phyloP scores from a whole-genome alignment of 2,329 filamentous ascomycete species.

The Diatrype stigma region DNA sequence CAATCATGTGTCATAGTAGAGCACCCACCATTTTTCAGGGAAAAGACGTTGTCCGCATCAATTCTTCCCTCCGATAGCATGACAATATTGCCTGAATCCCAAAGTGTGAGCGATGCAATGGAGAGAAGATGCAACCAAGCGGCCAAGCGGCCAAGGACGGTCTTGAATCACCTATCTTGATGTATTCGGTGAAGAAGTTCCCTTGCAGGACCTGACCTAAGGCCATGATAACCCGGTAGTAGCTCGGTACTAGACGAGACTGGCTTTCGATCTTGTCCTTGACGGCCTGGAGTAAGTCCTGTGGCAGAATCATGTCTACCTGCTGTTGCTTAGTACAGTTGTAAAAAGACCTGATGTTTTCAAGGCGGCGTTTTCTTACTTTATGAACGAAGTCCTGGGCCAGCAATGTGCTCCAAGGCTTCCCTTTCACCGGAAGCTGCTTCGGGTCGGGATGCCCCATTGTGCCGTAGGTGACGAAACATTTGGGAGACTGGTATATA shows the following conservation, averaged over 20 bases:
- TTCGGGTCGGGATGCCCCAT: constrained; percentile 67
- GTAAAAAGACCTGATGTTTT: too few relatives aligned
- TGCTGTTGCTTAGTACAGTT: constrained; percentile 21
- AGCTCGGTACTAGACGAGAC: constrained; percentile 37
- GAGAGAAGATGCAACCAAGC: background rate
- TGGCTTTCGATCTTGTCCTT: constrained; percentile 44
- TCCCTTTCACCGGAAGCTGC: constrained; percentile 66
- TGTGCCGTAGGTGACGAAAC: constrained; percentile 66
- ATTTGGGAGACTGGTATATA: constrained; percentile 59
- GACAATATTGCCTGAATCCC: constrained; percentile 62
- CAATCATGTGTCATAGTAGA: background rate
- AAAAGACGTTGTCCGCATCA: constrained; percentile 68
- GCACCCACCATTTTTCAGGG: constrained; percentile 59
- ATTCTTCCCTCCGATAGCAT: constrained; percentile 79
- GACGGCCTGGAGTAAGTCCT: constrained; percentile 53
- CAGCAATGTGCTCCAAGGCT: constrained; percentile 69
- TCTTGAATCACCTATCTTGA: constrained; percentile 62
- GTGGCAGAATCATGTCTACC: constrained; percentile 70
- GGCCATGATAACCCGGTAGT: constrained; percentile 67
- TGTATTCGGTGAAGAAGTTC: constrained; percentile 77
- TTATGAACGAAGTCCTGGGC: constrained; percentile 66
- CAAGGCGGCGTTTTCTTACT: too few relatives aligned
- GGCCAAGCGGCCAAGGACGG: too few relatives aligned
- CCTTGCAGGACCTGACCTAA: constrained; percentile 67
- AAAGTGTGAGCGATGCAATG: background rate